Conservation (phyloP, 345 rosid genomes). For the Gossypium herbaceum region DNA sequence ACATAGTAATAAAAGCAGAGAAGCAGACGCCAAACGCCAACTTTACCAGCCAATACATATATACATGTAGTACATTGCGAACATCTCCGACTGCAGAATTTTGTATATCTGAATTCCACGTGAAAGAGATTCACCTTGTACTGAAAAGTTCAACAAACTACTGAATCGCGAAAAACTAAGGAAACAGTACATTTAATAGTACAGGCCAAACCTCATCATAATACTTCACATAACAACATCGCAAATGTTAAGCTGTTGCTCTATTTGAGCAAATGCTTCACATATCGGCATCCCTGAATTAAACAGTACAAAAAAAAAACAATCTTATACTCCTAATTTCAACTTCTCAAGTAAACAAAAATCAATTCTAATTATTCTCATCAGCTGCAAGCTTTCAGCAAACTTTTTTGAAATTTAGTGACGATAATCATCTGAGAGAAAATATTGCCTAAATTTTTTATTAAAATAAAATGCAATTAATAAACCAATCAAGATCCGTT, state of each 20-base stretch:
- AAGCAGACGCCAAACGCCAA: background rate
- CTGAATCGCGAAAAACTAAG: background rate
- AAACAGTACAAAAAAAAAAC: conserved; percentile 5
- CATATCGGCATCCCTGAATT: conserved; percentile 81
- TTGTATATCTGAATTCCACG: background rate
- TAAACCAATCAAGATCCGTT: background rate
- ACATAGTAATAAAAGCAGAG: background rate
- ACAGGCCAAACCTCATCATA: conserved; percentile 66
- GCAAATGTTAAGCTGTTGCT: conserved; percentile 85
- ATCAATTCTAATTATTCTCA: background rate
- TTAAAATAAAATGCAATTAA: background rate
- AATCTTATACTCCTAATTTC: background rate
- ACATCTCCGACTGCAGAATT: background rate
- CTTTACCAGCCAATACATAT: conserved; percentile 2
- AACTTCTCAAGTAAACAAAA: background rate
- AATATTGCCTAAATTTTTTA: background rate
- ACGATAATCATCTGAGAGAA: background rate
- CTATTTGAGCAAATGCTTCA: conserved; percentile 87
- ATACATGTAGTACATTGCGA: background rate
- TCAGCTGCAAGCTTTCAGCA: background rate
- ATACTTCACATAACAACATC: conserved; percentile 92
- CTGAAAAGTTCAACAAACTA: background rate
- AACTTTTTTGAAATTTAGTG: background rate
- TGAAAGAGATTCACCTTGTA: background rate
- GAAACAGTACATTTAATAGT: background rate